Evolutionary conservation across 305 asterid genomes (phyloP).

Genomic region (Rubia occidens): DNA sequence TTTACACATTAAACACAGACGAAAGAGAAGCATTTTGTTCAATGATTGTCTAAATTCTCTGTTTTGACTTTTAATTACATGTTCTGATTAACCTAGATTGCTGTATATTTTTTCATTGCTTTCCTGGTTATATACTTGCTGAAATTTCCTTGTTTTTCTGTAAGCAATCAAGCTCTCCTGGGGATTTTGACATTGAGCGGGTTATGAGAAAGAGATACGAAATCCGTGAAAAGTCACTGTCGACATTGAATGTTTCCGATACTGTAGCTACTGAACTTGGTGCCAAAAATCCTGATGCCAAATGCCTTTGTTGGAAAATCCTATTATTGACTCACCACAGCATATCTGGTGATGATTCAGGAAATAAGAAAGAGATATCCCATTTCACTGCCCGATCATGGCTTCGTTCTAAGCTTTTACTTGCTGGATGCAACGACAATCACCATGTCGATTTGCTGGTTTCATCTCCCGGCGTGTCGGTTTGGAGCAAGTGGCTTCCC

Average conservation of each 20-base stretch:
- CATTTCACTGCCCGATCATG: constrained; percentile 43
- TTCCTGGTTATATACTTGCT: background rate
- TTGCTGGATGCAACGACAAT: constrained; percentile 24
- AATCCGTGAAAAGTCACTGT: constrained; percentile 55
- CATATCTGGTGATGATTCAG: constrained; percentile 14
- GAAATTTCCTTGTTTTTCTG: background rate
- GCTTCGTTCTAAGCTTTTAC: constrained; percentile 76
- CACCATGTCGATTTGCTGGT: constrained; percentile 33
- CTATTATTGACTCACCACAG: constrained; percentile 45
- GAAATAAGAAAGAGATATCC: constrained; percentile 24
- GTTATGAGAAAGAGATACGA: constrained; percentile 52
- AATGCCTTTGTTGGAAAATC: constrained; percentile 92
- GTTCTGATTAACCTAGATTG: background rate
- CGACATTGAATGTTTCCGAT: constrained; percentile 70
- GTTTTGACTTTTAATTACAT: background rate
- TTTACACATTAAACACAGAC: background rate
- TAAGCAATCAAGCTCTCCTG: constrained; percentile 42
- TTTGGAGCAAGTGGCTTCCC: constrained; percentile 72
- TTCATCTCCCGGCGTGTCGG: constrained; percentile 57
- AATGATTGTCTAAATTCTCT: background rate
- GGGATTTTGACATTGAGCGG: constrained; percentile 50
- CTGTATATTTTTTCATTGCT: background rate
- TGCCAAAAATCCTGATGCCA: constrained; percentile 48
- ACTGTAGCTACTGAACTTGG: constrained; percentile 56
- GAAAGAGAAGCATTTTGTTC: background rate